A percentile compares a stretch with the other conserved stretches of the same genome.
phyloP scores from a whole-genome alignment of 2,329 filamentous ascomycete genomes.

The Chrysoporthe puriensis region DNA sequence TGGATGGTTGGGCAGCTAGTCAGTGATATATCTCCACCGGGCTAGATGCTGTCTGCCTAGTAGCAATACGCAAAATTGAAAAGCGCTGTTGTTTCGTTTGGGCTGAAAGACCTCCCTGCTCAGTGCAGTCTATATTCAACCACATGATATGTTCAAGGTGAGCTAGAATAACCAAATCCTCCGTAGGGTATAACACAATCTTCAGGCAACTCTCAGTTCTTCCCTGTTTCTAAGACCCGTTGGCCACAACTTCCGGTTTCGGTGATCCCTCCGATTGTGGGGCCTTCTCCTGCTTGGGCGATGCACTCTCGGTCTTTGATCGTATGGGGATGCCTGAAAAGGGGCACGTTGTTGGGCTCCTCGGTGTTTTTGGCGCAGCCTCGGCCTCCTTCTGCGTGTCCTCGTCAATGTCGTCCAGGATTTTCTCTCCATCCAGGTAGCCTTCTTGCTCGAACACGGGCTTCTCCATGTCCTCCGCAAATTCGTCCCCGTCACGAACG shows the following conservation, averaged over 20 bases:
- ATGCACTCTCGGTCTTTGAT: constrained; percentile 24
- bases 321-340: constrained; percentile 27
- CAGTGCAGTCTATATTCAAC: too few species aligned
- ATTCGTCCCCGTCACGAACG: constrained; percentile 69
- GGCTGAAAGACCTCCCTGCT: too few species aligned
- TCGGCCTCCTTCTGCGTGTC: constrained; percentile 27
- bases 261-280: neutral
- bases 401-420: constrained; percentile 50
- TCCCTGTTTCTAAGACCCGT: neutral
- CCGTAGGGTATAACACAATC: too few species aligned
- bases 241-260: neutral
- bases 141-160: too few species aligned
- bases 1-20: too few species aligned
- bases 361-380: constrained; percentile 21
- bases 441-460: constrained; percentile 64
- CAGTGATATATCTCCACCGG: too few species aligned
- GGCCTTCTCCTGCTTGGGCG: constrained; percentile 23
- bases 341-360: constrained; percentile 24
- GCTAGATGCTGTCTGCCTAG: too few species aligned
- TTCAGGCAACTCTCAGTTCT: too few species aligned
- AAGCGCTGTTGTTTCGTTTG: too few species aligned
- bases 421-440: constrained; percentile 64
- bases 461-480: constrained; percentile 48
- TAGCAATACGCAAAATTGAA: too few species aligned
- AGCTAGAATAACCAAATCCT: too few species aligned